Percentiles rank a stretch among this genome's conserved stretches.
Evolutionary conservation across 768 basidiomycete species (phyloP).

Genomic region (Tricholoma saponaceum): DNA sequence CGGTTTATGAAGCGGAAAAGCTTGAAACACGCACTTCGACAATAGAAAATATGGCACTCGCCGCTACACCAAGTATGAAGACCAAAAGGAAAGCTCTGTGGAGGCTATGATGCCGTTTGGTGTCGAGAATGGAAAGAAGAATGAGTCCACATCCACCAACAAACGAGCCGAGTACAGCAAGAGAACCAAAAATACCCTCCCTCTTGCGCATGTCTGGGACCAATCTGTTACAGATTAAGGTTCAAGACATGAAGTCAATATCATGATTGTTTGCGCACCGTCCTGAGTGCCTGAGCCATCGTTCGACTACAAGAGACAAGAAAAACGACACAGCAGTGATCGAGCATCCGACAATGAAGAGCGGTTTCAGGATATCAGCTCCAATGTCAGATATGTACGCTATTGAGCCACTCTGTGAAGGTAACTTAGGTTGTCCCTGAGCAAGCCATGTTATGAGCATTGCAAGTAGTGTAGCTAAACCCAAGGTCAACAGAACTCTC

Average conservation of each 20-base stretch:
- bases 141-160: conserved; percentile 65
- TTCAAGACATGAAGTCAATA: background rate
- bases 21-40: conserved; percentile 44
- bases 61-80: conserved; percentile 67
- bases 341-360: conserved; percentile 63
- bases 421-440: conserved; percentile 56
- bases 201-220: conserved; percentile 52
- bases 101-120: conserved; percentile 41
- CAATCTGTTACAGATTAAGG: conserved; percentile 34
- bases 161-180: conserved; percentile 60
- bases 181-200: conserved; percentile 48
- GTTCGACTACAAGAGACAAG: conserved; percentile 55
- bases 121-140: conserved; percentile 70
- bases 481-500: background rate
- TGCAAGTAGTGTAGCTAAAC: conserved; percentile 52
- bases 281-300: conserved; percentile 62
- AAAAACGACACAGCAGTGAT: conserved; percentile 63
- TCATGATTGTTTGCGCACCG: conserved; percentile 33
- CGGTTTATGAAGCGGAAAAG: background rate
- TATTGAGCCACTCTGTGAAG: conserved; percentile 50
- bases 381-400: conserved; percentile 80
- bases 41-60: conserved; percentile 74
- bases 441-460: conserved; percentile 73
- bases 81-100: conserved; percentile 65
- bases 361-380: conserved; percentile 69